Evolutionary conservation across 1,139 yeast genomes (phyloP).

Genomic region (Zygosaccharomyces pseudobailii): DNA sequence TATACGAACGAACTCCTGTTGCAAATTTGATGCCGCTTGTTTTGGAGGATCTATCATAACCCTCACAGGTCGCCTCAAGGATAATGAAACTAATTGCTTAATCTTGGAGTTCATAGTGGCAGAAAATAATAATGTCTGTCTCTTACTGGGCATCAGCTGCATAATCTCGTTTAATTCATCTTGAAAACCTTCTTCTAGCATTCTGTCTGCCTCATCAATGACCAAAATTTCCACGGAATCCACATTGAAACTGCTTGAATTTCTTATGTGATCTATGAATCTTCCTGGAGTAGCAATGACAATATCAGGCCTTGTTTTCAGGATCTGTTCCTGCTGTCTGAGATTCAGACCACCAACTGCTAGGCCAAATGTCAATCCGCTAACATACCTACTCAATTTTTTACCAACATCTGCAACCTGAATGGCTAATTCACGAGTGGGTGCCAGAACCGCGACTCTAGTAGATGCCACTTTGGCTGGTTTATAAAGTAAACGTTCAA

Average conservation of each 20-base stretch:
- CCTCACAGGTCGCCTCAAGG: slow-evolving; percentile 84
- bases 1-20: slow-evolving; percentile 90
- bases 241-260: slow-evolving; percentile 87
- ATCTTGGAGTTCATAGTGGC: slow-evolving; percentile 97
- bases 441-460: slow-evolving; percentile 83
- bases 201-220: slow-evolving; percentile 91
- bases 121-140: slow-evolving; percentile 91
- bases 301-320: slow-evolving; percentile 87
- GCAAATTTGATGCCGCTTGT: slow-evolving; percentile 78
- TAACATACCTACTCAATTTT: slow-evolving; percentile 72
- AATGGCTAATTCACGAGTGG: slow-evolving; percentile 96
- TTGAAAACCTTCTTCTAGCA: slow-evolving; percentile 98
- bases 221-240: slow-evolving; percentile 89
- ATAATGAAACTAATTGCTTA: slow-evolving; percentile 79
- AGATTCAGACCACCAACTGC: slow-evolving; percentile 98
- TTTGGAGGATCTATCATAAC: slow-evolving; percentile 97
- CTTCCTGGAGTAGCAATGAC: slow-evolving; percentile 98
- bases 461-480: slow-evolving; percentile 84
- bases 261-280: slow-evolving; percentile 92
- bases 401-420: slow-evolving; percentile 94
- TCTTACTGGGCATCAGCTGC: slow-evolving; percentile 76
- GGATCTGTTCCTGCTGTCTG: slow-evolving; percentile 90
- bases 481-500: slow-evolving; percentile 84
- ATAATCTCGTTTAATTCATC: slow-evolving; percentile 88
- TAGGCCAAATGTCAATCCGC: slow-evolving; percentile 74